Evolutionary conservation across 2,329 filamentous ascomycete genomes (phyloP).

Genomic region (Colletotrichum shisoi): DNA sequence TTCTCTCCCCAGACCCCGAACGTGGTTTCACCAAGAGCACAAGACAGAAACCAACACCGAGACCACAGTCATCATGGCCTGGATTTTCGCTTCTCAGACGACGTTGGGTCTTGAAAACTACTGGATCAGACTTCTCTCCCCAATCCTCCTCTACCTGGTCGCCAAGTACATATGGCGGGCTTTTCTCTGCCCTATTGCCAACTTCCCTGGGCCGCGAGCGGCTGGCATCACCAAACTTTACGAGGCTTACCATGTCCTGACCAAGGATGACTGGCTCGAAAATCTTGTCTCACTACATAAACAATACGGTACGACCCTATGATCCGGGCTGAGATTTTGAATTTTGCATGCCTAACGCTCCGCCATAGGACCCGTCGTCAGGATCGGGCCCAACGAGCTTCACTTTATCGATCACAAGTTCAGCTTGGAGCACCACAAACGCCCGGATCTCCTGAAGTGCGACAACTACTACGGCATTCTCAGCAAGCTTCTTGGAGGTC

Average conservation of each 20-base stretch:
- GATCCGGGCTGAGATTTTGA: too few relatives aligned
- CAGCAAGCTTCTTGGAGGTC: slow-evolving; percentile 35
- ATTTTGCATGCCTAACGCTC: neutral
- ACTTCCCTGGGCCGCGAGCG: slow-evolving; percentile 30
- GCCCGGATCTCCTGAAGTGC: slow-evolving; percentile 37
- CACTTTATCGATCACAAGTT: slow-evolving; percentile 39
- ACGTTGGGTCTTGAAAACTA: neutral
- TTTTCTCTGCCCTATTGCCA: slow-evolving; percentile 26
- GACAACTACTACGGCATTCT: slow-evolving; percentile 40
- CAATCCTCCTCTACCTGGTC: neutral
- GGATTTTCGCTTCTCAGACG: neutral
- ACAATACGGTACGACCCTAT: slow-evolving; percentile 23
- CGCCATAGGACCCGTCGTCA: slow-evolving; percentile 32
- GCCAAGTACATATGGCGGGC: slow-evolving; percentile 25
- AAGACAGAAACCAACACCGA: neutral
- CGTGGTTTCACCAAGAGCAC: neutral
- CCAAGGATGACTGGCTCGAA: slow-evolving; percentile 39
- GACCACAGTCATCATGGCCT: slow-evolving; percentile 10
- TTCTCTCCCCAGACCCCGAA: neutral
- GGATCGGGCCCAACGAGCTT: slow-evolving; percentile 39
- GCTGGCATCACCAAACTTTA: slow-evolving; percentile 35
- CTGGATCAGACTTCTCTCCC: neutral
- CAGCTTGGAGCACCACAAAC: slow-evolving; percentile 36
- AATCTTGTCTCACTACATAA: slow-evolving; percentile 35
- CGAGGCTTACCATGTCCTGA: slow-evolving; percentile 39